Evolutionary conservation across 192 early-diverging fungal species (phyloP), one percentile per base, ranked within the genome.

Genomic region (Thoreauomyces humboldtii): DNA sequence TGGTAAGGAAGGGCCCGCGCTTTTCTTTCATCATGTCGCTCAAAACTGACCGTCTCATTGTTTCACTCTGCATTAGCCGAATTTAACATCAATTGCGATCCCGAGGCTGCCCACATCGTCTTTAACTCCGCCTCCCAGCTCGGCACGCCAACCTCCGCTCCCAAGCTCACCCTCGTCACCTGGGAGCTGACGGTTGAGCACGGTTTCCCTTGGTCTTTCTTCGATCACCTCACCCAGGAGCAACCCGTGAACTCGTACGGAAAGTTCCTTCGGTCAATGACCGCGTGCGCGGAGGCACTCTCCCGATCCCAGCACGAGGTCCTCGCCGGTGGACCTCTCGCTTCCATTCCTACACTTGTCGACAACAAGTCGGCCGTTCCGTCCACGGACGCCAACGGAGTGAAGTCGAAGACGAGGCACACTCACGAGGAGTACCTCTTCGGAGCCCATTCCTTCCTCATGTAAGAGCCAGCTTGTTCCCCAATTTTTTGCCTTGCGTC

Each of bases 21-120:
- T 41, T 12, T 46, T 2, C n/a, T 46, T 46, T 6, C n/a, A 3
- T 46, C 44, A 14, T 22, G n/a, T 27, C 24, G 4, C 24, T 27
- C 6, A 14, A 29, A n/a, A n/a, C n/a, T n/a, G n/a, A n/a, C n/a
- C n/a, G n/a, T n/a, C n/a, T n/a, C n/a, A n/a, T n/a, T n/a, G n/a
- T n/a, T 58, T 38, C 32, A 17, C 41, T n/a, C 24, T 25, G 17
- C 32, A 21, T 7, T 28, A 68, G 64, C 61, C 36, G 64, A 68
- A 28, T 72, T 71, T 73, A 79, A 79, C 66, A 73, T 79, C 46
- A 67, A 79, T 59, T 70, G 61, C 34, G 77, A 79, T 52, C 77
- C 77, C 19, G 77, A 79, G 36, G 70, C 77, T 1, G 73, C 65
- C 11, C 67, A 76, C 47, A 64, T 79, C 24, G 77, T 79, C 29